phyloP scores from a whole-genome alignment of 1,284 basidiomycete species.

The Ganoderma leucocontextum region DNA sequence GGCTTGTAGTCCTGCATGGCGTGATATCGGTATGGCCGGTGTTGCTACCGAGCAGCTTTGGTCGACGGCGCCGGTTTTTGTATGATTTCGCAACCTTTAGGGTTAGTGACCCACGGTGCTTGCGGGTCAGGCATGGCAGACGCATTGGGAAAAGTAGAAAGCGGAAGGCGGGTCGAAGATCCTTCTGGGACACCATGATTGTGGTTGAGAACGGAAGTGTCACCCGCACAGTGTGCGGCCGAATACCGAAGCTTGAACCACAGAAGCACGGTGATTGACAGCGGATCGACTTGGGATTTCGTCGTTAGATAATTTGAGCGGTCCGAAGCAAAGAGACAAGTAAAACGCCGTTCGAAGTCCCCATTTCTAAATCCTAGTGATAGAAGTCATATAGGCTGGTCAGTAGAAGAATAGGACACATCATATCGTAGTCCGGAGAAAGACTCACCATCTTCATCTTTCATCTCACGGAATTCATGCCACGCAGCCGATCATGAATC shows the following conservation, averaged over 20 bases:
- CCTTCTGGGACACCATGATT: slow-evolving; percentile 3
- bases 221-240: neutral
- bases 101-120: neutral
- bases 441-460: neutral
- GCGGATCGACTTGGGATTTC: neutral
- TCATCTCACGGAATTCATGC: neutral
- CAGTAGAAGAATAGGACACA: neutral
- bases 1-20: slow-evolving; percentile 9
- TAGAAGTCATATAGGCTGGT: neutral
- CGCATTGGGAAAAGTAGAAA: neutral
- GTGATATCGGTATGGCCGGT: neutral
- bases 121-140: neutral
- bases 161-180: neutral
- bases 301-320: neutral
- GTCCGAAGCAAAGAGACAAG: neutral
- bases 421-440: neutral
- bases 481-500: neutral
- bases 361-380: neutral
- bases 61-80: neutral
- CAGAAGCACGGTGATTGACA: neutral
- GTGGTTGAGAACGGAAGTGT: neutral
- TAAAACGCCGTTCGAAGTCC: neutral
- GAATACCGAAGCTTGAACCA: neutral
- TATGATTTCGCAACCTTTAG: neutral
- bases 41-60: neutral